phyloP scores from a whole-genome alignment of 2,329 filamentous ascomycete species.

The Didymosphaeria variabile region DNA sequence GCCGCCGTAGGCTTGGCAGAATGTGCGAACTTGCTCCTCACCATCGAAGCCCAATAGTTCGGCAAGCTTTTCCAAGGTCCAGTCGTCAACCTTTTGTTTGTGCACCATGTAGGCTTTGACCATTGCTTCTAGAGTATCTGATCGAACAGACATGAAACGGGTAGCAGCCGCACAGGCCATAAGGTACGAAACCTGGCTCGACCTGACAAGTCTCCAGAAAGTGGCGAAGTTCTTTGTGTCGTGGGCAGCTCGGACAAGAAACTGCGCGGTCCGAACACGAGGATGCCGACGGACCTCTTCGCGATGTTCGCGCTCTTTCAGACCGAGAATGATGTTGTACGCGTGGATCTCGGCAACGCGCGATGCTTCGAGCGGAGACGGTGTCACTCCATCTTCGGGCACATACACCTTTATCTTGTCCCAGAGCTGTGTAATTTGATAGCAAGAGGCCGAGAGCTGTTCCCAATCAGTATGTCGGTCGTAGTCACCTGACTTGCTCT shows the following conservation, averaged over 20 bases:
- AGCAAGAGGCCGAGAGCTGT: constrained; percentile 69
- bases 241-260: constrained; percentile 65
- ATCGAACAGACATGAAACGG: constrained; percentile 67
- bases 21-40: constrained; percentile 61
- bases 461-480: constrained; percentile 68
- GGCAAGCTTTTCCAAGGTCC: constrained; percentile 63
- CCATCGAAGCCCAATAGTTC: constrained; percentile 65
- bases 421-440: constrained; percentile 65
- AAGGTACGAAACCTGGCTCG: constrained; percentile 65
- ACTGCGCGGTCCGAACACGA: constrained; percentile 65
- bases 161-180: constrained; percentile 72
- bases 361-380: neutral
- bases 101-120: constrained; percentile 61
- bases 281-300: constrained; percentile 62
- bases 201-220: constrained; percentile 67
- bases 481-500: constrained; percentile 54
- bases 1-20: constrained; percentile 64
- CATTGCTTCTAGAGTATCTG: constrained; percentile 64
- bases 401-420: constrained; percentile 40
- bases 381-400: constrained; percentile 62
- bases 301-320: constrained; percentile 59
- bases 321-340: constrained; percentile 62
- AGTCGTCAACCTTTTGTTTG: constrained; percentile 59
- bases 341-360: constrained; percentile 66
- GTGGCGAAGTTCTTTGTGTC: constrained; percentile 65